Evolutionary conservation across 129 eudicot species (phyloP), one percentile per base, ranked within the genome.

Genomic region (Solidago caesia): DNA sequence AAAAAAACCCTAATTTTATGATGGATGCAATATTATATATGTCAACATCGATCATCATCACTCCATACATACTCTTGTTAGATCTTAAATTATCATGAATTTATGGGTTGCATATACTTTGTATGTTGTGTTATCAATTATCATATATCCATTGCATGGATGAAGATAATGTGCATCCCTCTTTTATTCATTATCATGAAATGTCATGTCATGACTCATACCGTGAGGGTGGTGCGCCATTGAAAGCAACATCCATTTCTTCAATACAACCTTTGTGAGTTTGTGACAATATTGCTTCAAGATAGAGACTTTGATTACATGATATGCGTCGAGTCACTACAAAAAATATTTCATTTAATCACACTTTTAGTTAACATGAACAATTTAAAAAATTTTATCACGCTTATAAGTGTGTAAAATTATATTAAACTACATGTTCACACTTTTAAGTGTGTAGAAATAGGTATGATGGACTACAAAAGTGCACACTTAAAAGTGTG

Each of bases 211-310:
- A 79, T 72, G 74, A 71, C 73, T 71, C 82, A 49, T 63, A 15
- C 56, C 16, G 72, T 72, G 78, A 79, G 65, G 73, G 64, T 79
- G 82, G 73, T 79, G 78, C 42, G 52, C 73, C 78, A 64, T 14
- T 27, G 82, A 79, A 64, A 79, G 68, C 74, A 44, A 79, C 78
- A 16, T 56, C 82, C 82, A 79, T 78, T 79, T 72, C 58, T 72
- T 44, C 7, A 26, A 64, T 72, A 27, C 4, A 57, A 57, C 64
- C 63, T 59, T 77, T 68, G 52, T 70, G 75, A 59, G 53, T 59
- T 77, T 68, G 52, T 70, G 75, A 59, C 72, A 64, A 43, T 79
- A 72, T 44, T 72, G 73, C 42, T 43, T 72, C 74, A 65, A 43
- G 78, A 79, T 15, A 72, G 72, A 64, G 74, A 79, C 78, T 44